Evolutionary conservation across 164 flowering plant genomes (phyloP).

Genomic region (Piper betle): DNA sequence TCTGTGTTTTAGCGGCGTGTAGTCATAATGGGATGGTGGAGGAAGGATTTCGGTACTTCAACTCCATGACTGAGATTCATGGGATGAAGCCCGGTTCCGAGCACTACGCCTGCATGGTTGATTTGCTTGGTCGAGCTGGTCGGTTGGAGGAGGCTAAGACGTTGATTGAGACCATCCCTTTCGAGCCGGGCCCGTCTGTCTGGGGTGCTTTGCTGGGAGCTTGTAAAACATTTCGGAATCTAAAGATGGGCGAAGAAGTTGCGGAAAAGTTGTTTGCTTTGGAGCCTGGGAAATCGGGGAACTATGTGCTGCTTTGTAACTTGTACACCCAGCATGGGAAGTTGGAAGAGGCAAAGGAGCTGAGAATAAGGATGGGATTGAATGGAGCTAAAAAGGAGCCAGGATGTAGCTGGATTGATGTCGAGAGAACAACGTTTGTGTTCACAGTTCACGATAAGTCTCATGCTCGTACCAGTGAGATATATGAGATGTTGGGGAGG

Average conservation of each 20-base stretch:
- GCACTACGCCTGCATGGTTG: conserved; percentile 70
- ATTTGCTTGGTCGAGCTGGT: conserved; percentile 57
- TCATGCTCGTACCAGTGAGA: conserved; percentile 22
- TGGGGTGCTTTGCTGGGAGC: conserved; percentile 71
- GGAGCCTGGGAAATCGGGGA: conserved; percentile 52
- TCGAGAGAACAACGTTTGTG: conserved; percentile 29
- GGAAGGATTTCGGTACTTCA: conserved; percentile 38
- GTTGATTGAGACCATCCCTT: conserved; percentile 45
- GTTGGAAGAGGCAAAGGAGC: conserved; percentile 39
- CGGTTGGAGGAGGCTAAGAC: conserved; percentile 39
- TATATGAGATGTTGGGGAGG: conserved; percentile 18
- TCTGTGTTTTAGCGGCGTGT: conserved; percentile 52
- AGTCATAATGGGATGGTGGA: conserved; percentile 43
- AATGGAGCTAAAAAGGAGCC: conserved; percentile 37
- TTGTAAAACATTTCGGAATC: conserved; percentile 37
- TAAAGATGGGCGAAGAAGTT: conserved; percentile 45
- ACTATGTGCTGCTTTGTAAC: conserved; percentile 46
- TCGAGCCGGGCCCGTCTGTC: conserved; percentile 31
- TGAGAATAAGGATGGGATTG: conserved; percentile 40
- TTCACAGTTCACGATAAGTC: conserved; percentile 37
- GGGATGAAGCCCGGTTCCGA: conserved; percentile 37
- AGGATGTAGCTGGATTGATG: conserved; percentile 59
- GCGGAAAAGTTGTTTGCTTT: conserved; percentile 42
- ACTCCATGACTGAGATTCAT: conserved; percentile 31
- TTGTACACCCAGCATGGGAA: conserved; percentile 33